These are phyloP conservation scores for Mrakia gelida DNA, from an alignment of 768 basidiomycete genomes.

Conservation along the genomic window DNA sequence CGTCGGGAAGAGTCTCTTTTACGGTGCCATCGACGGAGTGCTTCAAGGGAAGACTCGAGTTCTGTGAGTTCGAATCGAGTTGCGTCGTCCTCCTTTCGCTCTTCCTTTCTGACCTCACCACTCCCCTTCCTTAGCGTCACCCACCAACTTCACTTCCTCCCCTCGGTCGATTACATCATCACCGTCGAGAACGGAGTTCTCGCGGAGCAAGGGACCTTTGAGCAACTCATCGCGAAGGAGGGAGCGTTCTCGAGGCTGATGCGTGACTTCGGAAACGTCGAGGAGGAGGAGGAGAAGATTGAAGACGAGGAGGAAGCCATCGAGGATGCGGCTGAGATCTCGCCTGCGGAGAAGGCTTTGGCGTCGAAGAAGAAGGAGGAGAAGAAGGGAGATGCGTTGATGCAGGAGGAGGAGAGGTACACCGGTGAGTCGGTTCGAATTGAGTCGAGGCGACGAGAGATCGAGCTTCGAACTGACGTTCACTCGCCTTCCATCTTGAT, in stretches of 20 bases:
- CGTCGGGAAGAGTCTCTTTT: constrained; percentile 81
- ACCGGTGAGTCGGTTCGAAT: background rate
- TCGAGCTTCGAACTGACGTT: no score
- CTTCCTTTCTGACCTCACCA: background rate
- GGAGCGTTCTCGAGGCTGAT: constrained; percentile 59
- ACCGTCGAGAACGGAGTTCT: constrained; percentile 71
- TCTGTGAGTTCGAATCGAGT: constrained; percentile 44
- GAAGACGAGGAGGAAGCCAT: constrained; percentile 34
- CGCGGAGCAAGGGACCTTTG: constrained; percentile 73
- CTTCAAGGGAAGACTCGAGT: constrained; percentile 69
- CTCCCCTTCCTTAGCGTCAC: constrained; percentile 56
- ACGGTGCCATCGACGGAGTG: constrained; percentile 68
- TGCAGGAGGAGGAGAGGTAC: constrained; percentile 23
- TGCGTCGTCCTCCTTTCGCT: background rate
- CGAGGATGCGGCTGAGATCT: constrained; percentile 36
- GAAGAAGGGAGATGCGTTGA: constrained; percentile 41
- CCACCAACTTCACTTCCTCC: constrained; percentile 84
- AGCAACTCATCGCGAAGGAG: constrained; percentile 57
- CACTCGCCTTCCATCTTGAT: constrained; percentile 37
- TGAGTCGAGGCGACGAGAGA: background rate
- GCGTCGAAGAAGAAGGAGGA: constrained; percentile 46
- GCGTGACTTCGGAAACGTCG: constrained; percentile 33
- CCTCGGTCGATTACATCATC: constrained; percentile 70
- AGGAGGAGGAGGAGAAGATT: constrained; percentile 44
- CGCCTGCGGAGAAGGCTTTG: constrained; percentile 43